Percentiles rank a stretch among this genome's conserved stretches.
Evolutionary conservation across 495 filamentous ascomycete species (phyloP).

Genomic region (Chaetomium tenue): DNA sequence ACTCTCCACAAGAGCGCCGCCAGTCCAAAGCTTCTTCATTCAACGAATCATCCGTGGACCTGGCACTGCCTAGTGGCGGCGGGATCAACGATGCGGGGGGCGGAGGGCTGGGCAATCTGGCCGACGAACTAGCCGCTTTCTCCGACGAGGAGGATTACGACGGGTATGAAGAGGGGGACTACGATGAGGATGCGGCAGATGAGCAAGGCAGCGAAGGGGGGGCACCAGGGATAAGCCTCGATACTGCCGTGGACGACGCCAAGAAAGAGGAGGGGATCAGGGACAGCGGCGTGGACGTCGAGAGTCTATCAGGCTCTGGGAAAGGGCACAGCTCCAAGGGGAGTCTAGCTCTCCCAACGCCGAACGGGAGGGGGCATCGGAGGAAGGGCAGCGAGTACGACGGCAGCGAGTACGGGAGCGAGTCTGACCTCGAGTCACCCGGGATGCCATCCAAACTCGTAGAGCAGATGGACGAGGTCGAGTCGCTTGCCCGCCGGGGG

Average conservation of each 20-base stretch:
- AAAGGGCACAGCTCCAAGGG: constrained; percentile 21
- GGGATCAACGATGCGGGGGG: constrained; percentile 49
- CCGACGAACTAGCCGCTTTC: constrained; percentile 69
- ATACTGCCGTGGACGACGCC: constrained; percentile 14
- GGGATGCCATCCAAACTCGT: constrained; percentile 73
- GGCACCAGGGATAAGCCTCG: constrained; percentile 35
- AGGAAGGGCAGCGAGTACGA: constrained; percentile 55
- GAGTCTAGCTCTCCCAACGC: constrained; percentile 42
- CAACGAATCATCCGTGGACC: constrained; percentile 56
- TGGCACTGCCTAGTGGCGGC: constrained; percentile 48
- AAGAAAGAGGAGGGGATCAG: constrained; percentile 30
- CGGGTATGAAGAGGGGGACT: constrained; percentile 57
- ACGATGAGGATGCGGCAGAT: constrained; percentile 50
- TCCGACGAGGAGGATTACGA: constrained; percentile 59
- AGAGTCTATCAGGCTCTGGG: constrained; percentile 33
- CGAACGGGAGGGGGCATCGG: constrained; percentile 43
- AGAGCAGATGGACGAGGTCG: constrained; percentile 72
- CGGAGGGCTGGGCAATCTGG: constrained; percentile 75
- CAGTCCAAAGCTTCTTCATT: constrained; percentile 57
- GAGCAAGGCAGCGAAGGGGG: constrained; percentile 54
- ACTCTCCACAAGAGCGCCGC: constrained; percentile 43
- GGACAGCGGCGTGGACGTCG: constrained; percentile 50
- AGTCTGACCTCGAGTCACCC: constrained; percentile 69
- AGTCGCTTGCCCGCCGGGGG: constrained; percentile 68
- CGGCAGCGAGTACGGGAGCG: constrained; percentile 62